phyloP scores from a whole-genome alignment of 2,329 filamentous ascomycete species.

The Penicillium sp. region DNA sequence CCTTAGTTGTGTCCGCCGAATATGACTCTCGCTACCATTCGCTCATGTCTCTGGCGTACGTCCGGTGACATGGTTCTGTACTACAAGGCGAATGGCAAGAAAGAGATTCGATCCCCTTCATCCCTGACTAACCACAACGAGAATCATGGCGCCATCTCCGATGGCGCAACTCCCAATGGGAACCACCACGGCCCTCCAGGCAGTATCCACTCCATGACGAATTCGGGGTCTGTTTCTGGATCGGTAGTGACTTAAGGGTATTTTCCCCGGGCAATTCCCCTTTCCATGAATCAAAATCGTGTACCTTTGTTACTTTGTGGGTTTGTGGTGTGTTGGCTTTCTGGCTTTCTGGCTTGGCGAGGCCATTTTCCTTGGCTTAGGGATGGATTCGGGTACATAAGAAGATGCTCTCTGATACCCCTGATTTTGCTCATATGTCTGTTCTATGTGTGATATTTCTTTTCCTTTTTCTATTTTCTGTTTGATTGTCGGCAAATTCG shows the following conservation, averaged over 20 bases:
- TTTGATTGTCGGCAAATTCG: background rate
- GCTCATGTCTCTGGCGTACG: conserved; percentile 90
- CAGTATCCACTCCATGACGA: conserved; percentile 33
- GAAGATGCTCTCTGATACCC: conserved; percentile 14
- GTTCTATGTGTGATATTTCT: background rate
- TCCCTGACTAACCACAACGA: conserved; percentile 19
- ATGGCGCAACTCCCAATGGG: conserved; percentile 6
- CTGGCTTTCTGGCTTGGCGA: conserved; percentile 4
- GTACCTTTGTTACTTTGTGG: conserved; percentile 4
- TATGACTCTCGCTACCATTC: conserved; percentile 92
- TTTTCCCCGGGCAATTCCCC: background rate
- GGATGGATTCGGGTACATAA: conserved; percentile 13
- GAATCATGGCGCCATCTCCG: conserved; percentile 8
- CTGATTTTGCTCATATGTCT: background rate
- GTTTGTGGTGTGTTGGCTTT: background rate
- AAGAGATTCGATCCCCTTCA: conserved; percentile 44
- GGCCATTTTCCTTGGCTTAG: conserved; percentile 6
- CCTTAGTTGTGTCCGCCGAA: conserved; percentile 62
- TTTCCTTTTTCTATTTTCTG: background rate
- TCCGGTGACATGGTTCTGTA: conserved; percentile 88
- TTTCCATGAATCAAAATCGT: background rate
- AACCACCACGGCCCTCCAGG: conserved; percentile 26
- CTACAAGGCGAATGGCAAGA: conserved; percentile 90
- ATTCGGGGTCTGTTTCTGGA: conserved; percentile 29
- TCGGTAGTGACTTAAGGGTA: conserved; percentile 13